Base-by-base conservation (phyloP, 2,329 filamentous ascomycete genomes). In the Penicillium sclerotigenum region DNA sequence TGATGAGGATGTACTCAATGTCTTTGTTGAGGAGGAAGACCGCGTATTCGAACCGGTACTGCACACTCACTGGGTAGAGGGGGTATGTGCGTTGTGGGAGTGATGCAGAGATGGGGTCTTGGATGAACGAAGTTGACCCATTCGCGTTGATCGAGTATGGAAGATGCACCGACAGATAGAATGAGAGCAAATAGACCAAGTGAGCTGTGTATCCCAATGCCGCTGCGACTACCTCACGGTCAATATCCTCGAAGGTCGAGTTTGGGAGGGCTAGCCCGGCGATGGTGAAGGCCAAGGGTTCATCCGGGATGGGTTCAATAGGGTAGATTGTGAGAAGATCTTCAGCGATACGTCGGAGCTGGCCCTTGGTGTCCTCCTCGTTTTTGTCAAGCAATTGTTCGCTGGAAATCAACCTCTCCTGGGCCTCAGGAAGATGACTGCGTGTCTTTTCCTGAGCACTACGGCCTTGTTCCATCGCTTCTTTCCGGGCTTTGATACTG, bases 1-100 rank as follows among this genome's bases (percentile, higher is more conserved):
- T 75, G 57, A 80, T 82, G 65, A 85, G 77, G 11, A 88, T 70
- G 46, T 86, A 79, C 64, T 97, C 92, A 54, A 99, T 92, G 68
- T 97, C 80, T 75, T 97, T 97, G 77, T 97, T 97, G 14, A 99
- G 81, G n/a, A 97, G 78, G 67, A 97, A 99, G 70, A 96, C 94
- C 11, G 82, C 94, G 71, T 97, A 99, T 66, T 97, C 93, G 73
- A 97, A 97, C 2, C 93, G 87, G 77, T 93, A 97, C 43, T 91
- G 85, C 0, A 91, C 85, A 2, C 84, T 82, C 68, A 83, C 81
- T 77, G 89, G 74, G 73, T 92, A 92, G 0, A 99, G 81, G 0
- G 94, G 94, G 66, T 96, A 99, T 6, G 85, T 86, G 51, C 87
- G 80, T 43, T 86, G 82, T 53, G 83, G 70, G 62, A 78, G 75